Base-by-base conservation (phyloP, 1,139 yeast genomes). In the Zygoascus sp. region DNA sequence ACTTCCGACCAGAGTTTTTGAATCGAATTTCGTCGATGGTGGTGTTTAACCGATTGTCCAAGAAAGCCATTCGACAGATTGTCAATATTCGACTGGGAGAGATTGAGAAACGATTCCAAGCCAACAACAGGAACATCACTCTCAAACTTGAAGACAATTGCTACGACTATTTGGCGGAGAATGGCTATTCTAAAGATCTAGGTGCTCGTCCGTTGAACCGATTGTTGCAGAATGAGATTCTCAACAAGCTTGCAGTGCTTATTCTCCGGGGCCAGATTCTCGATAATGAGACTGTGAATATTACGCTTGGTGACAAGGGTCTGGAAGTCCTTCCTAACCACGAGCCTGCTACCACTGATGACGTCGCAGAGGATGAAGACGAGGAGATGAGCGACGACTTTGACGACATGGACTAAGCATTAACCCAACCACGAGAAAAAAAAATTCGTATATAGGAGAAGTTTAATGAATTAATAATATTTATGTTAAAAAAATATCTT, bases 151-250 rank as follows among this genome's bases (percentile, higher is more conserved):
- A 81, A 48, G 80, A 79, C 43, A 80, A 73, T 5, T 96, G 97
- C 6, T 71, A 85, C 60, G 90, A 85, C 46, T 92, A 83, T 73
- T 74, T 92, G 38, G 66, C 61, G 22, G 64, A 76, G 58, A 73
- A 89, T 60, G 98, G 99, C 41, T 92, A 90, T 70, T 88, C 96
- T 22, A 77, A 85, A 46, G 96, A 89, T 65, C 75, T 92, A 65
- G 98, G 99, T 69, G 98, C 99, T 2, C 80, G 99, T 66, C 99
- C 99, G 52, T 77, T 92, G 69, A 94, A 92, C 75, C 80, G 98
- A 61, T 77, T 92, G 58, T 89, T 92, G 54, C 97, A 92, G 68
- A 79, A 76, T 55, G 95, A 89, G 65, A 75, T 92, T 25, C 79
- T 92, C 66, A 92, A 92, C 68, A 81, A 75, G 59, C 73, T 92